phyloP scores from a whole-genome alignment of 2,329 filamentous ascomycete genomes.

The Trichoderma afroharzianum region DNA sequence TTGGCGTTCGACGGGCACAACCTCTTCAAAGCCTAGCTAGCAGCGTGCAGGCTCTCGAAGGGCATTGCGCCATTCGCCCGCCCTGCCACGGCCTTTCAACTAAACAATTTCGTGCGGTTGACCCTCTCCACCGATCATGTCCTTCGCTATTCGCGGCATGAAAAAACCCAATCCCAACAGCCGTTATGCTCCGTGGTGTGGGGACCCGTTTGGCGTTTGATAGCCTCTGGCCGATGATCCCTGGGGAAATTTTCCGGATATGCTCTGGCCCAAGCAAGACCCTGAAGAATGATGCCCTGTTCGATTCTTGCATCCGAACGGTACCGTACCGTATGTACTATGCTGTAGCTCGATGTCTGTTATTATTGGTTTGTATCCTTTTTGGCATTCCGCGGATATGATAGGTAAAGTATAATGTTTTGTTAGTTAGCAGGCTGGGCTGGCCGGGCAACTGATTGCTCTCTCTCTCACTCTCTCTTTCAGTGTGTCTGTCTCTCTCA shows the following conservation, averaged over 20 bases:
- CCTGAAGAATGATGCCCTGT: neutral
- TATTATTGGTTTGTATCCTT: neutral
- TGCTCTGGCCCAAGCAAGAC: neutral
- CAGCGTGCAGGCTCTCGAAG: neutral
- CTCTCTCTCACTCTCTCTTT: neutral
- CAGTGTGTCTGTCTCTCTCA: neutral
- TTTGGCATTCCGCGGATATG: neutral
- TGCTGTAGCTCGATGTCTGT: neutral
- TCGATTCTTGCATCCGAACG: neutral
- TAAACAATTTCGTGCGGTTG: conserved; percentile 1
- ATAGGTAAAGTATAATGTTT: neutral
- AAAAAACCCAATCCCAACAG: conserved; percentile 8
- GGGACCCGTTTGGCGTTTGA: conserved; percentile 8
- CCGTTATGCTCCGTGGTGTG: conserved; percentile 5
- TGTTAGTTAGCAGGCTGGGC: neutral
- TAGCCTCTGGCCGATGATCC: conserved; percentile 5
- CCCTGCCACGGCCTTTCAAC: neutral
- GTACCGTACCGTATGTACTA: neutral
- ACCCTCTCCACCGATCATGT: conserved; percentile 1
- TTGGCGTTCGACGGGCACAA: neutral
- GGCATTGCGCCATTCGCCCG: conserved; percentile 12
- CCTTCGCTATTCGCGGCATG: conserved; percentile 16
- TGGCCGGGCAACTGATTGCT: neutral
- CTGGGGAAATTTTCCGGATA: conserved; percentile 13
- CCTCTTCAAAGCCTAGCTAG: neutral